A percentile compares a stretch with the other conserved stretches of the same genome.
Evolutionary conservation across 192 early-diverging fungal species (phyloP).

Genomic region (Ambispora gerdemannii): DNA sequence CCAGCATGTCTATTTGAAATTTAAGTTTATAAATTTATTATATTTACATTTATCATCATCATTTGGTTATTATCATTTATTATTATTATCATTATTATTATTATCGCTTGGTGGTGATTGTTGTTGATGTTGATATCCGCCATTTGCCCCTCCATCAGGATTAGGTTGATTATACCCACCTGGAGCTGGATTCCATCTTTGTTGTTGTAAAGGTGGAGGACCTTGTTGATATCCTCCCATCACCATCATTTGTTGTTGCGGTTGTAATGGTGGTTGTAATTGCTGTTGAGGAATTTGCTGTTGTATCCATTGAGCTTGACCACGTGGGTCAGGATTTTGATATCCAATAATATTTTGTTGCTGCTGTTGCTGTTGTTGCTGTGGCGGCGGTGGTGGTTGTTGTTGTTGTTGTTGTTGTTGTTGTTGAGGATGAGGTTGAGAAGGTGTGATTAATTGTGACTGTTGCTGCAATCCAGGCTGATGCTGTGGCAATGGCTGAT

Average conservation of each 20-base stretch:
- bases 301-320: not conserved
- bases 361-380: not conserved
- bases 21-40: no score
- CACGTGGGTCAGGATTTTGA: not conserved
- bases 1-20: no score
- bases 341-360: not conserved
- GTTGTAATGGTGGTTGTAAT: not conserved
- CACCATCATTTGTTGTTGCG: not conserved
- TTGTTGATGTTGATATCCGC: not conserved
- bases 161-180: not conserved
- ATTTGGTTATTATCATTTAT: no score
- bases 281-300: not conserved
- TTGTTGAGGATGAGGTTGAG: not conserved
- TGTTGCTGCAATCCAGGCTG: not conserved
- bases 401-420: conserved; percentile 23
- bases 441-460: not conserved
- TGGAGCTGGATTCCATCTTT: not conserved
- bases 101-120: not conserved
- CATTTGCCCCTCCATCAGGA: no score
- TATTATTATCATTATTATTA: no score
- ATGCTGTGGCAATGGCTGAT: conserved; percentile 9
- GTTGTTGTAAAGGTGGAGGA: not conserved
- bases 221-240: not conserved
- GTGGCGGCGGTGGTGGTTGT: not conserved
- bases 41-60: no score